Base-by-base conservation (phyloP, 148 eudicot species). In the Nepenthes gracilis region DNA sequence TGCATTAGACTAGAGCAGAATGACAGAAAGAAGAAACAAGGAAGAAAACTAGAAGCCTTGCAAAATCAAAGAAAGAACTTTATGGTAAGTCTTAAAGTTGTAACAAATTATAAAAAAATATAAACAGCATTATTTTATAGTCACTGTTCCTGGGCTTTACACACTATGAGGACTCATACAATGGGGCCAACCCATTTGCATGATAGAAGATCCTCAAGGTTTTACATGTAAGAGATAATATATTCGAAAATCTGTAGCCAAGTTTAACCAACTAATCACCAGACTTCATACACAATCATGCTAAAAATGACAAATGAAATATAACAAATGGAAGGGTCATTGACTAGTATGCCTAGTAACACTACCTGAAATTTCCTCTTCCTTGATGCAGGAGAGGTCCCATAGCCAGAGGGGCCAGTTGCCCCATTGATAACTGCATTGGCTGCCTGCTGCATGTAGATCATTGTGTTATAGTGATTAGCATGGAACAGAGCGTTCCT, bases 381-480 rank as follows among this genome's bases (percentile, higher is more conserved):
- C 68, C 75, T 82, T 33, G 74, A 61, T 34, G 66, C 43, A 58
- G 78, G 71, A 71, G 84, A 61, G 36, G 54, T 66, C 37, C 77
- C 66, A 74, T 53, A 66, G n/a, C 76, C 66, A 59, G 76, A 75
- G 51, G 75, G 15, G 50, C 83, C 78, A 52, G 73, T 74, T 38
- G 85, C 87, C 13, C 68, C 83, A 66, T 66, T 74, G 11, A 84
- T 71, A 55, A 78, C 81, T 33, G 80, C 72, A 65, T 75, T 83
- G 55, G 81, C 73, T 33, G 77, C 83, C 53, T 76, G 80, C 53
- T 73, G 78, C 58, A 73, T 40, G 56, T 54, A 59, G 57, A 73
- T 72, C 71, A 70, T 67, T 32, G 47, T 12, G 62, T 78, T 78
- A 57, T 66, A 55, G 33, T 60, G 72, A 66, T 61, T 65, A 13